A percentile compares a stretch with the other conserved stretches of the same genome.
Conservation (phyloP, 495 filamentous ascomycete species). For the Clohesyomyces aquaticus region DNA sequence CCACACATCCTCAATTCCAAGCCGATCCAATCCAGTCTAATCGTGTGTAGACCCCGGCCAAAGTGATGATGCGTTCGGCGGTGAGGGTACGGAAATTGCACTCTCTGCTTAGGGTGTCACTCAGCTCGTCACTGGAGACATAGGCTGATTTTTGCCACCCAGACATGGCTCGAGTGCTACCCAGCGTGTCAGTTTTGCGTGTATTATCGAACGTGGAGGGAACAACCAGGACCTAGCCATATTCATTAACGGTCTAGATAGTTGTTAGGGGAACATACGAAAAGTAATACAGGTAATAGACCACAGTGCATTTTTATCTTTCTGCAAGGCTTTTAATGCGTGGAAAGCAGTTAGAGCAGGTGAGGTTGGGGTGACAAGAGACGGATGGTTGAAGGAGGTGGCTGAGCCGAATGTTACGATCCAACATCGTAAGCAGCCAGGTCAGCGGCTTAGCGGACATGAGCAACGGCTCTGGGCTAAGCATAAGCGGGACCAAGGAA, state of each 20-base stretch:
- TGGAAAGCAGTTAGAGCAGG: constrained; percentile 18
- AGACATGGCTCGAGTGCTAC: constrained; percentile 23
- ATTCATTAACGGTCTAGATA: constrained; percentile 24
- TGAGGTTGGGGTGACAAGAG: constrained; percentile 8
- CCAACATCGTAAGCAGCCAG: too few species aligned
- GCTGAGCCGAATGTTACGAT: too few species aligned
- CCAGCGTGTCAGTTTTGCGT: constrained; percentile 26
- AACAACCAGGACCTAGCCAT: constrained; percentile 21
- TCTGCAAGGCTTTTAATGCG: constrained; percentile 13
- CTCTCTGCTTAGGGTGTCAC: constrained; percentile 27
- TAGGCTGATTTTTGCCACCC: too few species aligned
- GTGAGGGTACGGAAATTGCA: constrained; percentile 23
- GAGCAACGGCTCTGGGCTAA: too few species aligned
- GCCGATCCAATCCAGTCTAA: background rate
- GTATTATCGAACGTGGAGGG: constrained; percentile 23
- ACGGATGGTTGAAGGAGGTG: background rate
- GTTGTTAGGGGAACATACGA: constrained; percentile 8
- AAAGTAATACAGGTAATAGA: constrained; percentile 25
- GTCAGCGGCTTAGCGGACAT: too few species aligned
- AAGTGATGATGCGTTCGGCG: constrained; percentile 25
- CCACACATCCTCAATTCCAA: background rate
- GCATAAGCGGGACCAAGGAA: too few species aligned
- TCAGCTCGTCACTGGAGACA: constrained; percentile 9
- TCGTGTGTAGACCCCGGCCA: constrained; percentile 10
- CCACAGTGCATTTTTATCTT: constrained; percentile 19